Evolutionary conservation across 1,139 yeast species (phyloP), one percentile per base, ranked within the genome.

Genomic region (Pichia sp.): DNA sequence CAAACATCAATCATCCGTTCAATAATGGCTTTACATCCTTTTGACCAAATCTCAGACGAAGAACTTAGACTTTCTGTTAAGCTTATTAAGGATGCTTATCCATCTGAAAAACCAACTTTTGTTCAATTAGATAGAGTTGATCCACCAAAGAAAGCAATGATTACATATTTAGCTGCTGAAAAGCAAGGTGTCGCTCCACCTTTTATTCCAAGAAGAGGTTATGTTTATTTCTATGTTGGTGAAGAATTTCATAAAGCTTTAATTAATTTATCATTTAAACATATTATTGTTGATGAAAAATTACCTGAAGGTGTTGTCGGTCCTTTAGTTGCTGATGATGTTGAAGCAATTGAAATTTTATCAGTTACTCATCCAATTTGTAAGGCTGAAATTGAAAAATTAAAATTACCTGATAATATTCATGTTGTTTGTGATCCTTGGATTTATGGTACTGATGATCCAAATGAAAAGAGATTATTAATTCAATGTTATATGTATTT

Each of bases 371-470:
- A 82, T 59, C 92, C 94, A 24, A 52, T 57, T 6, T 80, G 84
- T 48, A 54, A 61, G 48, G 84, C 80, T 26, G 87, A 81, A 62
- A 68, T 80, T 56, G 83, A 68, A 56, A 83, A 78, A 65, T 76
- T 75, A 71, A 76, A 70, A 58, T 74, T 75, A 59, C 87, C 81
- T 58, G 62, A 66, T 39, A 71, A 73, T 58, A 60, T 74, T 41
- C 55, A 55, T 29, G 79, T 86, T 42, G 77, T 82, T 60, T 76
- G 73, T 60, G 87, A 87, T 61, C 90, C 94, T 43, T 87, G 96
- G 95, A 86, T 86, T 73, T 86, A 86, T 62, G 96, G 95, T 55
- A 82, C 87, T 36, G 90, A 83, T 61, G 76, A 75, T 55, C 65
- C 73, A 40, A 71, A 74, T 49, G 84, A 78, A 59, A 62, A 63